Base-by-base conservation (phyloP, 1,139 yeast species). In the Citeromyces siamensis region DNA sequence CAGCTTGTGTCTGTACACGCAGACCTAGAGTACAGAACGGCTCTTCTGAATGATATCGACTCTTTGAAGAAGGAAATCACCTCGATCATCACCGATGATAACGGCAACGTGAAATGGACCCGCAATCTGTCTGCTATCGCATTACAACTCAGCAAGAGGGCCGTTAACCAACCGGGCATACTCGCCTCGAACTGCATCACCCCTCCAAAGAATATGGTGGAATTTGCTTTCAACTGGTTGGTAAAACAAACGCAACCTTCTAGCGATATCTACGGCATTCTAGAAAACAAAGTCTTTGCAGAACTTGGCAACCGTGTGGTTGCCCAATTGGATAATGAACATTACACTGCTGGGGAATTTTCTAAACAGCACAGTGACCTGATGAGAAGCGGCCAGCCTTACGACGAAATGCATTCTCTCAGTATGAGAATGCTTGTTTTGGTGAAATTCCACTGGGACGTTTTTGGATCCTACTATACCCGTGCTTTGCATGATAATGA, bases 21-120 rank as follows among this genome's bases (percentile, higher is more conserved):
- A 46, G 52, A 41, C 38, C 55, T 41, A 42, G 54, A 35, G 46
- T 50, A 40, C 40, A 29, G 48, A 52, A 38, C 52, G 52, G 32
- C 48, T 36, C 57, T 58, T 38, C 35, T 44, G 22, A 21, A 53
- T 40, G 40, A 46, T 46, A 35, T 49, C 37, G 47, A 48, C 42
- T 20, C 44, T 42, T 50, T 70, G 41, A 71, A 70, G 49, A 62
- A 55, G 29, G 93, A 83, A 48, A 71, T 85, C 33, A 60, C 82
- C 43, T 82, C 90, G 20, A 82, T 85, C 38, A 85, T 84, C 17
- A 75, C 86, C 36, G 94, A 84, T 58, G 83, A 80, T 41, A 80
- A 77, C 50, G 95, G 95, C 3, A 83, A 81, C 52, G 75, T 83
- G 43, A 82, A 85, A 60, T 85, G 95, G 95, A 84, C 95, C 1